These are phyloP conservation scores for Marasmius fiardii DNA, from an alignment of 1,284 basidiomycete species.

Conservation along the genomic window DNA sequence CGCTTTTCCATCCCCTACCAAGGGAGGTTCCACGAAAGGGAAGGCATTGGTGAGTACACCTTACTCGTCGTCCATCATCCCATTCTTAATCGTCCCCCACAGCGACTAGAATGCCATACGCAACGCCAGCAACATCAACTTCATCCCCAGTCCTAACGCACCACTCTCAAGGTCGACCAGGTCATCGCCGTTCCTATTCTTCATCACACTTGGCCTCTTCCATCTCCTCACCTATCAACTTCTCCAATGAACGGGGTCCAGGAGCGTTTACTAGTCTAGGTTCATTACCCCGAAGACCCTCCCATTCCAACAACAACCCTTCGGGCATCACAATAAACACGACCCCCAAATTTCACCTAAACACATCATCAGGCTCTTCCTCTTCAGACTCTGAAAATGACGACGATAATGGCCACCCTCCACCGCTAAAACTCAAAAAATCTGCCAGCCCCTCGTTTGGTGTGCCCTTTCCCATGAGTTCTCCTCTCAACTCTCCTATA, in stretches of 20 bases:
- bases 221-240: constrained; percentile 14
- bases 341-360: constrained; percentile 2
- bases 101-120: constrained; percentile 24
- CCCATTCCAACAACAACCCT: not conserved
- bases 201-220: constrained; percentile 12
- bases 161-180: constrained; percentile 28
- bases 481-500: constrained; percentile 20
- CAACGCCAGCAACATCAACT: constrained; percentile 17
- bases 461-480: constrained; percentile 33
- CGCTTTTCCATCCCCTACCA: no score
- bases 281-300: constrained; percentile 42
- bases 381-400: constrained; percentile 18
- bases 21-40: not conserved
- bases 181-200: constrained; percentile 37
- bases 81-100: not conserved
- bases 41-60: not conserved
- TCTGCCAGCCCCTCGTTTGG: constrained; percentile 9
- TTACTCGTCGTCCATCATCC: not conserved
- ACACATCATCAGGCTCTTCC: constrained; percentile 8
- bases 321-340: constrained; percentile 1
- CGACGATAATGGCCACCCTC: constrained; percentile 16
- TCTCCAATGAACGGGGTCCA: constrained; percentile 43
- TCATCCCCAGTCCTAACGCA: constrained; percentile 18
- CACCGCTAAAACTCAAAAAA: constrained; percentile 14
- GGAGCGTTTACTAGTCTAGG: constrained; percentile 53